Conservation (phyloP, 257 asterid genomes). For the Linaria vulgaris region DNA sequence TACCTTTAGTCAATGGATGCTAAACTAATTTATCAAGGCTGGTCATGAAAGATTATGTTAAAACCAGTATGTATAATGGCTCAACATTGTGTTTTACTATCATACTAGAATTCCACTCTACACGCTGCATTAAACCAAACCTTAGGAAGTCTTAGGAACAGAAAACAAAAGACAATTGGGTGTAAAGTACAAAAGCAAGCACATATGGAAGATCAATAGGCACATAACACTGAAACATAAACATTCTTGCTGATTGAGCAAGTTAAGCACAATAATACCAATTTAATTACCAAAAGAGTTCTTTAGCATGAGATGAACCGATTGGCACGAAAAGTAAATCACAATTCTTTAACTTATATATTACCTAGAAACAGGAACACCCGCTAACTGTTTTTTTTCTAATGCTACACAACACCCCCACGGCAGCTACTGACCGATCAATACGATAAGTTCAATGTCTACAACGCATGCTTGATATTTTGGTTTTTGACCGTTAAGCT, state of each 20-base stretch:
- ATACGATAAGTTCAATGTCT: neutral
- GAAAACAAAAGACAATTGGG: neutral
- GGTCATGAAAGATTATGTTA: neutral
- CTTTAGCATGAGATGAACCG: neutral
- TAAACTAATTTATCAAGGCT: neutral
- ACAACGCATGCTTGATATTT: neutral
- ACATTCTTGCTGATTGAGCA: neutral
- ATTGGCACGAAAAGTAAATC: no score
- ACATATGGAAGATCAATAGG: neutral
- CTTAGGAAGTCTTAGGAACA: neutral
- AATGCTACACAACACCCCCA: no score
- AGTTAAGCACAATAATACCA: slow-evolving; percentile 2
- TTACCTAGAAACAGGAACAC: no score
- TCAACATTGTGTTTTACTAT: neutral
- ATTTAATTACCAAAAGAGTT: neutral
- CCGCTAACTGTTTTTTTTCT: no score
- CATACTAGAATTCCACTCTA: neutral
- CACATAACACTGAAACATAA: neutral
- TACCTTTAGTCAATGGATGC: neutral
- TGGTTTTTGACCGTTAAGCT: neutral
- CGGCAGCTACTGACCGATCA: slow-evolving; percentile 5
- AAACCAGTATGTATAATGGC: slow-evolving; percentile 3
- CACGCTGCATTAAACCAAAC: neutral
- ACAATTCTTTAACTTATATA: no score
- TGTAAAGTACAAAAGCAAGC: neutral